These are phyloP conservation scores for Eimeria necatrix DNA, from an alignment of 169 alveolate species.

Conservation along the genomic window DNA sequence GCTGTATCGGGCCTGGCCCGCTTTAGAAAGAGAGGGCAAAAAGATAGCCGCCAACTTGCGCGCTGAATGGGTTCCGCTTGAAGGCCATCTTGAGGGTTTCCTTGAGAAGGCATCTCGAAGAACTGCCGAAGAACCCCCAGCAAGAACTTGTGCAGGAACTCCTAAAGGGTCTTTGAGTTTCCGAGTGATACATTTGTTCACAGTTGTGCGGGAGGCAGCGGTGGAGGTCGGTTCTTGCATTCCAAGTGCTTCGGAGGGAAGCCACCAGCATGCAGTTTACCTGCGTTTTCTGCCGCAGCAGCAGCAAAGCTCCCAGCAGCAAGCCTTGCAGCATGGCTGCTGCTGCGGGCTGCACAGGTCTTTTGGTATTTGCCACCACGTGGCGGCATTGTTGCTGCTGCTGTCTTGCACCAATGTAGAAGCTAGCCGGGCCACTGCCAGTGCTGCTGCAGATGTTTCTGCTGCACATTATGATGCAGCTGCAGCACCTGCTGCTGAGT, in stretches of 20 bases:
- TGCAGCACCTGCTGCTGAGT: constrained; percentile 17
- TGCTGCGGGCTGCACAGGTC: constrained; percentile 28
- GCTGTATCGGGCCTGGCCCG: constrained; percentile 1
- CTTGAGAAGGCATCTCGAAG: neutral
- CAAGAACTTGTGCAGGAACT: neutral
- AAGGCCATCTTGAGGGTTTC: neutral
- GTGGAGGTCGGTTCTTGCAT: neutral
- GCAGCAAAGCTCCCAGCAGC: neutral
- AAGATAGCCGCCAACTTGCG: neutral
- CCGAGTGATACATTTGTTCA: neutral
- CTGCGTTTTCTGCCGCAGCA: constrained; percentile 12
- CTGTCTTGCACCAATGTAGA: neutral
- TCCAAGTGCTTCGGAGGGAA: constrained; percentile 7
- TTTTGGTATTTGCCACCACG: constrained; percentile 15
- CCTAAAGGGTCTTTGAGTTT: neutral
- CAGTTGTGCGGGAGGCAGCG: neutral
- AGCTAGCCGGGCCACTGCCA: neutral
- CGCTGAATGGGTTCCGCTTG: neutral
- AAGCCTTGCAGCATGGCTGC: neutral
- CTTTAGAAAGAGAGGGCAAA: constrained; percentile 3
- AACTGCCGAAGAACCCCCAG: neutral
- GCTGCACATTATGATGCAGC: neutral
- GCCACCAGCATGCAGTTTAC: neutral
- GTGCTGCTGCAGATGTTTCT: neutral
- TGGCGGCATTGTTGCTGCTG: constrained; percentile 33